phyloP scores from a whole-genome alignment of 2,329 filamentous ascomycete species.

The Periglandula ipomoeae region DNA sequence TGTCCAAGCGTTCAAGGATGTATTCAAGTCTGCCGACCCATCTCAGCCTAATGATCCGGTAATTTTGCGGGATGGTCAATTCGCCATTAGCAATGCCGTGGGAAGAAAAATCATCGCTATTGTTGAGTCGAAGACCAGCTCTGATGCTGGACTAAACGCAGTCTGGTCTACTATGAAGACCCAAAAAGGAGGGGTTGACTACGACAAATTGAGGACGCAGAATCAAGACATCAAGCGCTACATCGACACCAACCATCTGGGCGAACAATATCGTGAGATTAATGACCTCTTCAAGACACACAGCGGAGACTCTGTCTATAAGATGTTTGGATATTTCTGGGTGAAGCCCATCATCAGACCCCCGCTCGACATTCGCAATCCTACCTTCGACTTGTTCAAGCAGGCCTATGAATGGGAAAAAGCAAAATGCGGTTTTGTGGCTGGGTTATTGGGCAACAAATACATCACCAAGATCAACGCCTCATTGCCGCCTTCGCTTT shows the following conservation, averaged over 20 bases:
- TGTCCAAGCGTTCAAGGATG: background rate
- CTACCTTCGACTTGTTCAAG: background rate
- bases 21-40: background rate
- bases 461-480: background rate
- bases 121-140: background rate
- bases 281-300: background rate
- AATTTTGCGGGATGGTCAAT: background rate
- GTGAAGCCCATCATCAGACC: background rate
- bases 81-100: background rate
- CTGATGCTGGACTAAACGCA: background rate
- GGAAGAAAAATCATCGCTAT: background rate
- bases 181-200: background rate
- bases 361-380: background rate
- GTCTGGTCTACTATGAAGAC: background rate
- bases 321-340: background rate
- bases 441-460: background rate
- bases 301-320: background rate
- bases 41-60: too few relatives aligned
- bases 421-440: background rate
- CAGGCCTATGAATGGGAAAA: background rate
- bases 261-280: background rate
- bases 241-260: background rate
- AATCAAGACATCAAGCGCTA: background rate
- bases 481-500: background rate
- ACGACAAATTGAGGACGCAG: background rate